A percentile compares a stretch with the other conserved stretches of the same genome.
Conservation (phyloP, 345 rosid genomes). For the Raphanus raphanistrum region DNA sequence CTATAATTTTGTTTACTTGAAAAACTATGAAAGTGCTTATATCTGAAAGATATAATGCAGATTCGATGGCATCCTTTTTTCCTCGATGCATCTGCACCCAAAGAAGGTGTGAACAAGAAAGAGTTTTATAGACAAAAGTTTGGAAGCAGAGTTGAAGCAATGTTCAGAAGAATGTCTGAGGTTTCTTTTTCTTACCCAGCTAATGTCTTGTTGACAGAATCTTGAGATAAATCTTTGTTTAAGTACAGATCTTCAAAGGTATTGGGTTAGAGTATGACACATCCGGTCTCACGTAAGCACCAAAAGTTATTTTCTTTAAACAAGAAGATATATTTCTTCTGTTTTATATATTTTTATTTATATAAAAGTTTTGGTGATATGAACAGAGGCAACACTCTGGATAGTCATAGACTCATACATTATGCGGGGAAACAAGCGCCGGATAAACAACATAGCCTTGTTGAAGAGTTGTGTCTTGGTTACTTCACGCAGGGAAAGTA, state of each 20-base stretch:
- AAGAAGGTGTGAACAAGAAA: conserved; percentile 78
- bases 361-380: conserved; percentile 15
- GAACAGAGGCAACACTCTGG: conserved; percentile 77
- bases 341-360: background rate
- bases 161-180: conserved; percentile 61
- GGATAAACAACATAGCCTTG: conserved; percentile 76
- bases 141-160: conserved; percentile 56
- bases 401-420: conserved; percentile 86
- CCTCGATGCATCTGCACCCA: conserved; percentile 82
- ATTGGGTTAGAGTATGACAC: conserved; percentile 73
- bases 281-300: conserved; percentile 83
- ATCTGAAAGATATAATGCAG: conserved; percentile 36
- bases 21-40: background rate
- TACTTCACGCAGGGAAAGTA: conserved; percentile 88
- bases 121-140: conserved; percentile 62
- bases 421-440: conserved; percentile 60
- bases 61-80: conserved; percentile 84
- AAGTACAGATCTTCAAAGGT: conserved; percentile 63
- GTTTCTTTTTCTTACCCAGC: conserved; percentile 36
- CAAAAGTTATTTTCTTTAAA: background rate
- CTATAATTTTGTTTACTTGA: background rate
- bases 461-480: conserved; percentile 76
- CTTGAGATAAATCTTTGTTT: conserved; percentile 5
- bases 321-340: background rate
- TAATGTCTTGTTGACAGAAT: conserved; percentile 14